These are phyloP conservation scores for Solanum hybrid DNA, from an alignment of 305 asterid species.

Conservation along the genomic window DNA sequence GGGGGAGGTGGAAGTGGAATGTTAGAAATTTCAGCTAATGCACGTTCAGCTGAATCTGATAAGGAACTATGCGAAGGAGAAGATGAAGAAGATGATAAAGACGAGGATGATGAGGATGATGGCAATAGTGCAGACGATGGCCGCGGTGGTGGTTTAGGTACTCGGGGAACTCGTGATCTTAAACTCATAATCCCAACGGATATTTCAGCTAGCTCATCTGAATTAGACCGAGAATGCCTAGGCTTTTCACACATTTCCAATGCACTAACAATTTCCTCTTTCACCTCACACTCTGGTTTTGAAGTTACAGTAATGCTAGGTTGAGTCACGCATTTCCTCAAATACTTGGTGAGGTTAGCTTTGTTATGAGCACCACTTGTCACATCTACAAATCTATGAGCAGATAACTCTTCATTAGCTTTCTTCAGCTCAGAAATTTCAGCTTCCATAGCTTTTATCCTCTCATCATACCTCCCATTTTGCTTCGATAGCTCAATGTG, in stretches of 20 bases:
- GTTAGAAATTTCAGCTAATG: conserved; percentile 42
- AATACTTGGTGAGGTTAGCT: conserved; percentile 16
- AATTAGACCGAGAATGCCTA: conserved; percentile 29
- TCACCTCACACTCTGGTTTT: conserved; percentile 27
- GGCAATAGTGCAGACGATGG: conserved; percentile 39
- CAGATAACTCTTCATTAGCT: conserved; percentile 35
- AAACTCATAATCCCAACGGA: conserved; percentile 32
- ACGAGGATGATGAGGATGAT: conserved; percentile 20
- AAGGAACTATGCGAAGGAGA: conserved; percentile 51
- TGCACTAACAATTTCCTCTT: conserved; percentile 20
- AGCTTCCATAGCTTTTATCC: conserved; percentile 44
- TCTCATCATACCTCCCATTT: conserved; percentile 52
- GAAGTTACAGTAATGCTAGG: conserved; percentile 1
- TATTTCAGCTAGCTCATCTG: conserved; percentile 39
- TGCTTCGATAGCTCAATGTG: conserved; percentile 57
- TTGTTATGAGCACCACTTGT: conserved; percentile 15
- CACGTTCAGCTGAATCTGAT: conserved; percentile 53
- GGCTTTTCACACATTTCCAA: conserved; percentile 30
- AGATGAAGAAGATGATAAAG: conserved; percentile 34
- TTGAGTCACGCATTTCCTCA: conserved; percentile 35
- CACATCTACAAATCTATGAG: conserved; percentile 23
- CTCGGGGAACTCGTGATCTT: conserved; percentile 65
- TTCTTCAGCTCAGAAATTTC: conserved; percentile 53
- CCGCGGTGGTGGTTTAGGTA: conserved; percentile 86
- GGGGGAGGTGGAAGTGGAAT: conserved; percentile 36